These are phyloP conservation scores for Triticum turgidum DNA, from an alignment of 176 grass and related monocot genomes.

Conservation along the genomic window DNA sequence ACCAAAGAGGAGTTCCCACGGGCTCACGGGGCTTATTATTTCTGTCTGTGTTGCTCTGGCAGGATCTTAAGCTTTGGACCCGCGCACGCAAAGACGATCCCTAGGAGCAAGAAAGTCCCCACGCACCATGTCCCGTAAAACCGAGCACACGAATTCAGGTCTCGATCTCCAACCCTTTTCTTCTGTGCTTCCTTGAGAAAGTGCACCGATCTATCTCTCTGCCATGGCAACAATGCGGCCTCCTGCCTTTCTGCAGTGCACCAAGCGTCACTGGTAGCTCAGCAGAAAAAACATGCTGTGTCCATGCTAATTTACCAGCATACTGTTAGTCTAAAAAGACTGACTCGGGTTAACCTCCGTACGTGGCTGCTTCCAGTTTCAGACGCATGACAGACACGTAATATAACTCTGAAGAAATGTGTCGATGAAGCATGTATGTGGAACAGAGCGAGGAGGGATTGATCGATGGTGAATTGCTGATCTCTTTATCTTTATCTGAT, in stretches of 20 bases:
- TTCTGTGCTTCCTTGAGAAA: slow-evolving; percentile 30
- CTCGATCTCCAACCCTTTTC: not conserved
- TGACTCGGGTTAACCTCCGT: not conserved
- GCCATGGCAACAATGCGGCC: not conserved
- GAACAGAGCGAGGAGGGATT: not conserved
- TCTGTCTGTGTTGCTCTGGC: not conserved
- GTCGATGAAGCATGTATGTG: too few species aligned
- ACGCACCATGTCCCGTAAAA: slow-evolving; percentile 39
- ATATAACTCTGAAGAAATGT: too few species aligned
- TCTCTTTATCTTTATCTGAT: slow-evolving; percentile 4
- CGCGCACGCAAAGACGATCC: slow-evolving; percentile 71
- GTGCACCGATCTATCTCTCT: not conserved
- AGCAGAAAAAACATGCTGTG: not conserved
- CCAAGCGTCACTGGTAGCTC: not conserved
- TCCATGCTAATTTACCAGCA: not conserved
- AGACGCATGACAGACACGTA: not conserved
- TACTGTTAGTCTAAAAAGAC: not conserved
- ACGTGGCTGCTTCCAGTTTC: not conserved
- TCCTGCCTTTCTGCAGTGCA: slow-evolving; percentile 9
- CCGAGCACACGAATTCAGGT: not conserved
- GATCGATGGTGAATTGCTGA: not conserved
- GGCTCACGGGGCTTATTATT: too few species aligned
- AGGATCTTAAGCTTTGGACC: slow-evolving; percentile 63
- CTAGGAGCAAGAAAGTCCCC: not conserved
- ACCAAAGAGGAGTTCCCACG: too few species aligned